These are phyloP conservation scores for Pleurotus ostreatus DNA, from an alignment of 768 basidiomycete genomes.

Conservation along the genomic window DNA sequence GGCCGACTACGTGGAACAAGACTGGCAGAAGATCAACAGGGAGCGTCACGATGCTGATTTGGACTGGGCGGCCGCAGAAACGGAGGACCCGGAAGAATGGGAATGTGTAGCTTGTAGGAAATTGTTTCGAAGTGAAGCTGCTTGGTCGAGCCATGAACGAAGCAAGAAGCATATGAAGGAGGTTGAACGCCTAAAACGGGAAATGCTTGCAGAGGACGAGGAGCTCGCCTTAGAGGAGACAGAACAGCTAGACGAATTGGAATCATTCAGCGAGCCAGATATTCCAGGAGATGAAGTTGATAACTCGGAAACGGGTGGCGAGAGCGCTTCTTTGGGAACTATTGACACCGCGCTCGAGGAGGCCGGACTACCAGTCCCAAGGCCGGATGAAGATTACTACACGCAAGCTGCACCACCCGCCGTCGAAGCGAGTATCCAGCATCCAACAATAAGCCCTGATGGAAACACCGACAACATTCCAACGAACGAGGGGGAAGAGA, in stretches of 20 bases:
- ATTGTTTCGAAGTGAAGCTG: constrained; percentile 84
- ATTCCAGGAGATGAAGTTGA: too few species aligned
- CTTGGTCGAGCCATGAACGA: constrained; percentile 95
- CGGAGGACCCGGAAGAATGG: constrained; percentile 75
- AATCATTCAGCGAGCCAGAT: background rate
- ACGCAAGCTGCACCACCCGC: too few species aligned
- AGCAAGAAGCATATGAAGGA: constrained; percentile 93
- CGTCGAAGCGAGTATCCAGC: too few species aligned
- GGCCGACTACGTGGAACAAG: constrained; percentile 70
- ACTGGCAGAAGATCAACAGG: constrained; percentile 74
- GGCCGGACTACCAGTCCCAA: too few species aligned
- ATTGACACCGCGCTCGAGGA: too few species aligned
- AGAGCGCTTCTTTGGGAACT: too few species aligned
- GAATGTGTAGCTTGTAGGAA: constrained; percentile 96
- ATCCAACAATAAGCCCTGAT: background rate
- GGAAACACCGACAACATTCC: constrained; percentile 7
- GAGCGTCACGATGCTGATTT: constrained; percentile 46
- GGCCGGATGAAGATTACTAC: too few species aligned
- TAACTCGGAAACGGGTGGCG: too few species aligned
- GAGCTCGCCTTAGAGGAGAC: constrained; percentile 49
- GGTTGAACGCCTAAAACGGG: constrained; percentile 68
- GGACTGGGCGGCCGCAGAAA: constrained; percentile 73
- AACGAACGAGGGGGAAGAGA: constrained; percentile 10
- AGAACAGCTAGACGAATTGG: constrained; percentile 22
- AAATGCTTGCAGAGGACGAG: constrained; percentile 76